phyloP scores from a whole-genome alignment of 495 filamentous ascomycete species.

The Neurospora sp. region DNA sequence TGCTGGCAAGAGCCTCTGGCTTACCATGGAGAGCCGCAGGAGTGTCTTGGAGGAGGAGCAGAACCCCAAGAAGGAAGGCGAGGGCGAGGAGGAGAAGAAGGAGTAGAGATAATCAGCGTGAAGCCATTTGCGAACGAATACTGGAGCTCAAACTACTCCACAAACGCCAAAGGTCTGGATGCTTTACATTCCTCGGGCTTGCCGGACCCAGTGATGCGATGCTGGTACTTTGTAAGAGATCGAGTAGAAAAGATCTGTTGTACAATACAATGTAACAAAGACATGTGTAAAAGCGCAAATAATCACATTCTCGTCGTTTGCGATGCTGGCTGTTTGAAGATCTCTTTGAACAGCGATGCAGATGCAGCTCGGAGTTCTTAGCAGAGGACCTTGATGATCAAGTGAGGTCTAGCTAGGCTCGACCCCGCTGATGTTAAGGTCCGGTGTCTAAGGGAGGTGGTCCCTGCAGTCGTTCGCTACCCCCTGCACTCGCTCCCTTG shows the following conservation, averaged over 20 bases:
- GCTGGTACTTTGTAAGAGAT: neutral
- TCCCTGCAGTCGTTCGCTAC: neutral
- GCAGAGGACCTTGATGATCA: neutral
- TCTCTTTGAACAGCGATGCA: neutral
- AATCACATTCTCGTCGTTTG: neutral
- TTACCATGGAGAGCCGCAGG: constrained; percentile 71
- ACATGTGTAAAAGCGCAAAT: neutral
- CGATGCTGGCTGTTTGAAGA: neutral
- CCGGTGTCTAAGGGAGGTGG: neutral
- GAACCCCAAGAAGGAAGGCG: constrained; percentile 31
- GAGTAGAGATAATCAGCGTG: constrained; percentile 17
- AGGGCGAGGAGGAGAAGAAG: constrained; percentile 19
- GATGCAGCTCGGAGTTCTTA: neutral
- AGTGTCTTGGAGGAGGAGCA: constrained; percentile 67
- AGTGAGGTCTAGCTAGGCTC: neutral
- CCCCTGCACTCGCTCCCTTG: neutral
- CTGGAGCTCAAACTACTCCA: neutral
- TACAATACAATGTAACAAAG: neutral
- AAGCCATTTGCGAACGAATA: neutral
- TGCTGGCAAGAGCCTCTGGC: constrained; percentile 66
- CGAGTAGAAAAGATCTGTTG: neutral
- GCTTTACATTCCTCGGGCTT: neutral
- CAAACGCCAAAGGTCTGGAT: neutral
- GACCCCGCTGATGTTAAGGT: neutral
- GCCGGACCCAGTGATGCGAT: neutral